Evolutionary conservation across 2,329 filamentous ascomycete species (phyloP).

Genomic region (Trichoderma sp.): DNA sequence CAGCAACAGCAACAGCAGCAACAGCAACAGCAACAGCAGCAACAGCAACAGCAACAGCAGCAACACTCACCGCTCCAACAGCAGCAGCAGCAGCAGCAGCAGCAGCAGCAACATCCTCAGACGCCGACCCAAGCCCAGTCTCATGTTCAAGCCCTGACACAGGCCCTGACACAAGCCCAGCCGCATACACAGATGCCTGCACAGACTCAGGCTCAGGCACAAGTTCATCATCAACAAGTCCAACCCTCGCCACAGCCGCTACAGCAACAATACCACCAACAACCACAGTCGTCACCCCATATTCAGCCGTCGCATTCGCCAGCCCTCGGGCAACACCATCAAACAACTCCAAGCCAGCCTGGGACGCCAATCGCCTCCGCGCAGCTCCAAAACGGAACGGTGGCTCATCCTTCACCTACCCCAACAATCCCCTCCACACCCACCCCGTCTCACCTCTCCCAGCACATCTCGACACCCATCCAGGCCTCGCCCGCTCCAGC

Average conservation of each 20-base stretch:
- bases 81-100: conserved; percentile 24
- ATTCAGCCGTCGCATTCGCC: background rate
- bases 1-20: conserved; percentile 23
- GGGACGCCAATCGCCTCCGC: conserved; percentile 1
- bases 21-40: conserved; percentile 25
- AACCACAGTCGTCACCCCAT: background rate
- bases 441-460: conserved; percentile 18
- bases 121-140: conserved; percentile 33
- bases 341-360: conserved; percentile 16
- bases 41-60: conserved; percentile 19
- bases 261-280: conserved; percentile 11
- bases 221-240: conserved; percentile 13
- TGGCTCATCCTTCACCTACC: conserved; percentile 16
- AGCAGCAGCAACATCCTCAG: conserved; percentile 26
- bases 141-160: background rate
- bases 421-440: conserved; percentile 10
- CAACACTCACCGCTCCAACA: conserved; percentile 14
- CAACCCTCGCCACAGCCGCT: conserved; percentile 7
- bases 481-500: conserved; percentile 22
- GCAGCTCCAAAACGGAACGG: conserved; percentile 7
- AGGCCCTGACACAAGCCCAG: conserved; percentile 23
- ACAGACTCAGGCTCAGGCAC: conserved; percentile 22
- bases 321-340: background rate
- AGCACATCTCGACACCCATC: background rate
- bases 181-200: conserved; percentile 24